Evolutionary conservation across 2,329 filamentous ascomycete genomes (phyloP), one percentile per base, ranked within the genome.

Genomic region (Pseudocercospora fijiensis): DNA sequence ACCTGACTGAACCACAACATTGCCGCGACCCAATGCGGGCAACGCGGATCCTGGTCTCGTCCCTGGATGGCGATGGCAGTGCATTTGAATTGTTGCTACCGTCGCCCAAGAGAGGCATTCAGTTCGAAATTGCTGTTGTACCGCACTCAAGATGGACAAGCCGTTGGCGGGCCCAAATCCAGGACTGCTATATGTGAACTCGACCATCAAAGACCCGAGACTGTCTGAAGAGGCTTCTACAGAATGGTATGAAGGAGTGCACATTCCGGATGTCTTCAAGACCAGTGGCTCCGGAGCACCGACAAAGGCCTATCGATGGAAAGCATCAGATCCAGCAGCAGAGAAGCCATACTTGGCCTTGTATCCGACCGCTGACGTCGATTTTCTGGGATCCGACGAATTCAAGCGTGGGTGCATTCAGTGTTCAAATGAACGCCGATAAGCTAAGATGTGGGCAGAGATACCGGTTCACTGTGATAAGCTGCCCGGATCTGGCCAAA

Each of bases 251-350:
- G 57, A 64, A n/a, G 11, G 59, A 2, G 30, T 49, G 22, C 67
- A 69, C 41, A 65, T 69, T 24, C 67, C 65, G n/a, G 67, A 69
- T 27, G 53, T 64, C 7, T 63, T 69, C 43, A 58, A 63, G 24
- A 65, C 65, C 1, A 53, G 3, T 20, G 49, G 49, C n/a, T 24
- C 49, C n/a, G 45, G 60, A n/a, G 65, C 58, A n/a, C 60, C 65
- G 18, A 45, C 51, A 26, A 57, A 64, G 27, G 65, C 65, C 4
- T 62, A 51, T 27, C 57, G 65, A 20, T 69, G 63, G 62, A 37
- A 62, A 47, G 47, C 60, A 4, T 16, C 61, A 27, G 56, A 69
- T 57, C 51, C 60, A 20, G 41, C 26, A 4, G 27, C 53, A 2
- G 63, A 67, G 4, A 30, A 59, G 16, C 65, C 67, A n/a, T 65